Conservation (phyloP, 345 rosid species). For the Corchorus olitorius region DNA sequence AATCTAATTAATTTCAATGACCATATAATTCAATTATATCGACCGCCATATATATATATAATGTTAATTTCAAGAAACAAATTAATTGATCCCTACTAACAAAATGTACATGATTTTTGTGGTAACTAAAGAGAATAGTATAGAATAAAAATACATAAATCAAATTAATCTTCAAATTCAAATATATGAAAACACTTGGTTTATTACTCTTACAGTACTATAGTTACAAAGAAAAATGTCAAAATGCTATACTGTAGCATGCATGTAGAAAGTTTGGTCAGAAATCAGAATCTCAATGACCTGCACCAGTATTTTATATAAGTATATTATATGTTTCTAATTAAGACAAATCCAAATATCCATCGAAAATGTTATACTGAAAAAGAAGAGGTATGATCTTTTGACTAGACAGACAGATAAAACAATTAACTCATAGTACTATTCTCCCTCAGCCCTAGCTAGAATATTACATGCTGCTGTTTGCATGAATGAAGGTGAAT, state of each 20-base stretch:
- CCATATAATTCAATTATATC: no score
- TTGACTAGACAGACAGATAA: constrained; percentile 1
- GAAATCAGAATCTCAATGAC: no score
- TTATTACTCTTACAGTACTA: constrained; percentile 18
- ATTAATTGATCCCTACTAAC: no score
- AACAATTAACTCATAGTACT: constrained; percentile 3
- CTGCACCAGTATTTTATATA: no score
- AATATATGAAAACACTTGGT: background rate
- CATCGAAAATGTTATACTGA: background rate
- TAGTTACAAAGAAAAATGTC: constrained; percentile 12
- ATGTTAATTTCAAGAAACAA: no score
- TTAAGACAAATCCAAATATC: background rate
- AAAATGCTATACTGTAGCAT: background rate
- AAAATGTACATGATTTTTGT: background rate
- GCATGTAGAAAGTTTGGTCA: background rate
- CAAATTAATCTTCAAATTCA: background rate
- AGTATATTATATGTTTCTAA: background rate
- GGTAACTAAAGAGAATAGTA: background rate
- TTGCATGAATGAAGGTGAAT: constrained; percentile 86
- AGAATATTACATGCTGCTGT: constrained; percentile 53
- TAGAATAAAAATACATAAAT: background rate
- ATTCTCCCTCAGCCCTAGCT: background rate
- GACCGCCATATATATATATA: no score
- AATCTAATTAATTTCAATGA: no score
- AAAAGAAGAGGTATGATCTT: constrained; percentile 11